Evolutionary conservation across 345 rosid genomes (phyloP).

Genomic region (Luvunga scandens): DNA sequence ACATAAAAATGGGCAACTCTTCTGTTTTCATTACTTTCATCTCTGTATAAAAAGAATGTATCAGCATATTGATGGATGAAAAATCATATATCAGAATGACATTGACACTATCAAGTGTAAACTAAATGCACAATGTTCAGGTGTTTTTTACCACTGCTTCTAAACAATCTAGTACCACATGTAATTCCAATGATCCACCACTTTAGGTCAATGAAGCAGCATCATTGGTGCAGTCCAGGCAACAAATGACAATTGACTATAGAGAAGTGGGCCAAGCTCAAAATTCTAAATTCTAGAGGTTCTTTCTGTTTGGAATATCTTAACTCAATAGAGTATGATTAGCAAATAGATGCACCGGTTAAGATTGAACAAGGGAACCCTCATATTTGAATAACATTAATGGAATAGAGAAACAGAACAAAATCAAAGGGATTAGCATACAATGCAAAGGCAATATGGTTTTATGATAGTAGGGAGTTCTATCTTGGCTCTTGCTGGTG

Average conservation of each 20-base stretch:
- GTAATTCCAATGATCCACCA: no score
- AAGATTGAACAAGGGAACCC: not conserved
- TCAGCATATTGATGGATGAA: not conserved
- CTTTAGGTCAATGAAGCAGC: no score
- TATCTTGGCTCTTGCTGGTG: not conserved
- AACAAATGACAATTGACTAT: not conserved
- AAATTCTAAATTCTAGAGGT: not conserved
- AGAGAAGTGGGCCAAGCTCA: not conserved
- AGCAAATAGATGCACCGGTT: not conserved
- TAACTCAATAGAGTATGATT: not conserved
- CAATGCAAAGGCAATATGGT: not conserved
- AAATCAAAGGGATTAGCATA: not conserved
- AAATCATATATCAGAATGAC: not conserved
- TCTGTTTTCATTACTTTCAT: not conserved
- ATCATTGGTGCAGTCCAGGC: no score
- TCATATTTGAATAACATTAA: not conserved
- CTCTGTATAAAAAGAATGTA: not conserved
- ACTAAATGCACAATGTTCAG: not conserved
- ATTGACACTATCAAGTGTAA: not conserved
- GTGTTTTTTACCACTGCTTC: no score
- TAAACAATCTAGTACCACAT: no score
- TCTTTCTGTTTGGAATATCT: no score
- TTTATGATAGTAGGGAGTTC: not conserved
- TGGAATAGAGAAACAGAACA: not conserved
- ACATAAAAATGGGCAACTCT: not conserved